A percentile compares a stretch with the other conserved stretches of the same genome.
Evolutionary conservation across 2,329 filamentous ascomycete species (phyloP).

Genomic region (Akanthomyces dipterigenus): DNA sequence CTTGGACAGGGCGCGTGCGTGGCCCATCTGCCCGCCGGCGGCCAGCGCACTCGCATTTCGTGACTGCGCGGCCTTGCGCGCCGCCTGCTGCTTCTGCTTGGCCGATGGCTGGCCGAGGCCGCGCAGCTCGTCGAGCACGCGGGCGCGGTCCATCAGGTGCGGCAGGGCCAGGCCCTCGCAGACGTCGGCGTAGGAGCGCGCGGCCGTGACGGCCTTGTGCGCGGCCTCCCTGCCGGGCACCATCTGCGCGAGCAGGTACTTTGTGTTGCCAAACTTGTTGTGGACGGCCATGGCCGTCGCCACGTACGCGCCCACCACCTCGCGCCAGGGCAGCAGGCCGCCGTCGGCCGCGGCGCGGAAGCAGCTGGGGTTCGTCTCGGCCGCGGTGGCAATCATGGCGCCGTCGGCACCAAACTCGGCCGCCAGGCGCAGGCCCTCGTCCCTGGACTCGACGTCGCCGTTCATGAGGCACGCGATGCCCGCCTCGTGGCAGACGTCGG

Average conservation of each 20-base stretch:
- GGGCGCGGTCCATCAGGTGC: slow-evolving; percentile 56
- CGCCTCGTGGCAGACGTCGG: slow-evolving; percentile 68
- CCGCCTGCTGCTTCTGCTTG: slow-evolving; percentile 25
- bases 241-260: slow-evolving; percentile 80
- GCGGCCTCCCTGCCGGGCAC: slow-evolving; percentile 69
- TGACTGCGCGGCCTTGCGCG: slow-evolving; percentile 21
- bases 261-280: slow-evolving; percentile 89
- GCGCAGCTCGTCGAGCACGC: slow-evolving; percentile 56
- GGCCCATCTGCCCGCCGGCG: slow-evolving; percentile 41
- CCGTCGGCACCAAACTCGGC: slow-evolving; percentile 80
- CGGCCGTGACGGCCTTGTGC: slow-evolving; percentile 54
- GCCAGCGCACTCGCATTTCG: slow-evolving; percentile 36
- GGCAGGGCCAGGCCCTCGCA: slow-evolving; percentile 60
- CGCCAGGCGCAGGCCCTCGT: slow-evolving; percentile 65
- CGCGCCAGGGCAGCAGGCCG: slow-evolving; percentile 65
- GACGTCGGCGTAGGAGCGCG: slow-evolving; percentile 65
- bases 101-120: slow-evolving; percentile 46
- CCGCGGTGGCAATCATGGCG: slow-evolving; percentile 93
- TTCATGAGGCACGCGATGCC: slow-evolving; percentile 95
- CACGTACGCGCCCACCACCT: slow-evolving; percentile 72
- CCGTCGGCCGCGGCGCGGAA: slow-evolving; percentile 67
- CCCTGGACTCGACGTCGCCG: slow-evolving; percentile 74
- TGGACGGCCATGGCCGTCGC: slow-evolving; percentile 65
- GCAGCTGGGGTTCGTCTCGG: slow-evolving; percentile 84
- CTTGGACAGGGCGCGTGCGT: slow-evolving; percentile 27